These are phyloP conservation scores for Aspergillus hiratsukae DNA, from an alignment of 2,329 filamentous ascomycete genomes.

Conservation along the genomic window DNA sequence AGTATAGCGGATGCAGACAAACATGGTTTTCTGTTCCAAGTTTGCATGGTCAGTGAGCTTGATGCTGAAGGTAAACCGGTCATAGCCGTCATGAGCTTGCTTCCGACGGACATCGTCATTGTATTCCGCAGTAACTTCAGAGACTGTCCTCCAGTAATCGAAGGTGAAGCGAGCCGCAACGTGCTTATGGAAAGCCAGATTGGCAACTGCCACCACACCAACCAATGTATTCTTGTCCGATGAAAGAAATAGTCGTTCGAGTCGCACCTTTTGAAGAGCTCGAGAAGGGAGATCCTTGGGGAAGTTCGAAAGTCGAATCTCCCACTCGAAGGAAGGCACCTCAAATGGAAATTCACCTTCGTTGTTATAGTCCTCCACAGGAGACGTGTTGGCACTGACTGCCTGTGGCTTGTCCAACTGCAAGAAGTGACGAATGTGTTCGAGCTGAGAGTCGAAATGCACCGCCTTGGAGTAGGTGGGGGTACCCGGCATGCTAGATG, in stretches of 20 bases:
- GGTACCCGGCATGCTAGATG: constrained; percentile 95
- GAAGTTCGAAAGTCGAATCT: constrained; percentile 80
- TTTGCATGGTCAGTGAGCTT: constrained; percentile 87
- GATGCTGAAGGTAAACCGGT: constrained; percentile 92
- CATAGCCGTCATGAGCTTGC: constrained; percentile 62
- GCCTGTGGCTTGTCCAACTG: constrained; percentile 93
- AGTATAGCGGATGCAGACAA: constrained; percentile 83
- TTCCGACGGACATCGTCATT: constrained; percentile 69
- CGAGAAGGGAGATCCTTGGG: constrained; percentile 63
- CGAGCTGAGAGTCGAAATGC: constrained; percentile 95
- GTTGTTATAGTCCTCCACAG: constrained; percentile 80
- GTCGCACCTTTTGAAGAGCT: constrained; percentile 59
- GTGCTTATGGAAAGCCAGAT: constrained; percentile 81
- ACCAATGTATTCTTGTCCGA: constrained; percentile 80
- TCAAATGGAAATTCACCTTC: constrained; percentile 85
- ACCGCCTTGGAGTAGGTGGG: constrained; percentile 94
- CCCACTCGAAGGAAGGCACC: constrained; percentile 69
- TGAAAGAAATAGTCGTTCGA: constrained; percentile 85
- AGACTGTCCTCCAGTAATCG: constrained; percentile 98
- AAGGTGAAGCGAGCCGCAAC: constrained; percentile 93
- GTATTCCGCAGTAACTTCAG: constrained; percentile 87
- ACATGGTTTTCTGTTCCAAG: constrained; percentile 85
- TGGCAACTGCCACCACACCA: constrained; percentile 78
- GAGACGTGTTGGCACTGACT: constrained; percentile 90
- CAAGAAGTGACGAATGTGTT: constrained; percentile 93